Conservation (phyloP, 1,139 yeast species). For the Yamadazyma diospyri region DNA sequence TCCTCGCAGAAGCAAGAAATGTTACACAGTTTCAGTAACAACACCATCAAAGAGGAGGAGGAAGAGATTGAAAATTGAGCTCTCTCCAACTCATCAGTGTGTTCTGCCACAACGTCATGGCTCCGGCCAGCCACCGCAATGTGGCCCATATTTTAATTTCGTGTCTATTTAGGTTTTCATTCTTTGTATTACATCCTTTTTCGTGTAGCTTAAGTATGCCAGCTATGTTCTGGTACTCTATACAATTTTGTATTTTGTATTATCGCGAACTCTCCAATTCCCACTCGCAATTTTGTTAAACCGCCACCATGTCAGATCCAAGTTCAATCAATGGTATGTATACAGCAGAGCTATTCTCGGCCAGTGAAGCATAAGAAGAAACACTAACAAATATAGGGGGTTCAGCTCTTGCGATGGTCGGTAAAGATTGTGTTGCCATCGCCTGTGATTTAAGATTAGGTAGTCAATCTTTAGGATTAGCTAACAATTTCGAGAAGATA, state of each 20-base stretch:
- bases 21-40: constrained; percentile 29
- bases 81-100: background rate
- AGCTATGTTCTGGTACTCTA: background rate
- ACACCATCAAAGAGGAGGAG: constrained; percentile 40
- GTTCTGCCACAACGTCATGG: background rate
- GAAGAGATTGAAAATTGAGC: constrained; percentile 29
- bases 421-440: constrained; percentile 96
- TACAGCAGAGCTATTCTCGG: constrained; percentile 22
- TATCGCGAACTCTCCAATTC: background rate
- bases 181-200: background rate
- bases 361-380: background rate
- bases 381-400: constrained; percentile 48
- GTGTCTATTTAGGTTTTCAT: background rate
- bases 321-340: constrained; percentile 41
- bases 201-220: too few species aligned
- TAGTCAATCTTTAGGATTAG: constrained; percentile 85
- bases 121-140: background rate
- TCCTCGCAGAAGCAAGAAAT: constrained; percentile 20
- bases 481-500: constrained; percentile 90
- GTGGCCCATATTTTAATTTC: too few species aligned
- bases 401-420: constrained; percentile 97
- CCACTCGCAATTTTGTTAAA: constrained; percentile 4
- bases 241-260: background rate
- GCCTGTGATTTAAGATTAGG: constrained; percentile 96
- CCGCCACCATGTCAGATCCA: constrained; percentile 43